phyloP scores from a whole-genome alignment of 176 grass and related monocot species.

The Lolium rigidum region DNA sequence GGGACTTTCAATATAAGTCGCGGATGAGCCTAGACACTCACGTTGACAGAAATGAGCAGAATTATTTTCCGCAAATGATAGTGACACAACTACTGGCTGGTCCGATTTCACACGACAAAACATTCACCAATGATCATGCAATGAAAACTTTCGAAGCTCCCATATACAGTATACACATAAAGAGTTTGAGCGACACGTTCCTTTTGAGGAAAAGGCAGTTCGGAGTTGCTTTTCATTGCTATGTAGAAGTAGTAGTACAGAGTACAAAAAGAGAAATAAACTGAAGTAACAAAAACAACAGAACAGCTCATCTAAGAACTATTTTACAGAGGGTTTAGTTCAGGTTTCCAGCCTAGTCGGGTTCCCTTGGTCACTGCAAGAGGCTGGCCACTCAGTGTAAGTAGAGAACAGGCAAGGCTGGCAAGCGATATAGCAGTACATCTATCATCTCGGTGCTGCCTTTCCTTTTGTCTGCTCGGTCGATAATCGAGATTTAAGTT shows the following conservation, averaged over 20 bases:
- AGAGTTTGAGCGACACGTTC: background rate
- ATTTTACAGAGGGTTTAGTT: too few relatives aligned
- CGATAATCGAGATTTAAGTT: too few relatives aligned
- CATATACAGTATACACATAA: background rate
- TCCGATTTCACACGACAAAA: background rate
- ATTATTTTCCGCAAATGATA: background rate
- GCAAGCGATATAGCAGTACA: background rate
- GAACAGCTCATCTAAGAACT: too few relatives aligned
- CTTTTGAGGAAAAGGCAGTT: too few relatives aligned
- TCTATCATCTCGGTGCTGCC: background rate
- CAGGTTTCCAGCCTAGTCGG: too few relatives aligned
- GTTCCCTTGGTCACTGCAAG: too few relatives aligned
- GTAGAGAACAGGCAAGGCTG: background rate
- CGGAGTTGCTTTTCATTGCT: too few relatives aligned
- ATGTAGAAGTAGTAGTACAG: too few relatives aligned
- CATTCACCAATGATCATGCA: background rate
- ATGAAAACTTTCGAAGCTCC: too few relatives aligned
- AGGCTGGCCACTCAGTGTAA: background rate
- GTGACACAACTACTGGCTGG: background rate
- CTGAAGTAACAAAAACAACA: too few relatives aligned
- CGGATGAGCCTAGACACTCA: background rate
- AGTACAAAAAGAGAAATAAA: too few relatives aligned
- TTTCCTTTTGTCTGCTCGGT: constrained; percentile 42
- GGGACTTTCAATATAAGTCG: too few relatives aligned
- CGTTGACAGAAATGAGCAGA: background rate